Evolutionary conservation across 768 basidiomycete genomes (phyloP), one percentile per base, ranked within the genome.

Genomic region (Lyophyllum atratum): DNA sequence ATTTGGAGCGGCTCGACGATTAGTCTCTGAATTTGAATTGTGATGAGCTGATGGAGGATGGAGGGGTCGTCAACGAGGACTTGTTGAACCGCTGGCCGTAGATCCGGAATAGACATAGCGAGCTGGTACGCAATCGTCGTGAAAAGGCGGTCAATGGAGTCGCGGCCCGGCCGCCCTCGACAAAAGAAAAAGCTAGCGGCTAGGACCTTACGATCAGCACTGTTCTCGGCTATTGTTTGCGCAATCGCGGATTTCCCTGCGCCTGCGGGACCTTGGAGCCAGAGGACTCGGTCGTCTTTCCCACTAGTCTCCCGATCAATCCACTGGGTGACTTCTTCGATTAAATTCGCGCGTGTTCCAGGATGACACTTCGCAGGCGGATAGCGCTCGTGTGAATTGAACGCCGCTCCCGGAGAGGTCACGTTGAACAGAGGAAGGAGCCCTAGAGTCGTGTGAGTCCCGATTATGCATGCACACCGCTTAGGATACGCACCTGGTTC

Each of bases 111-210:
- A 14, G 42, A 31, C 6, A 21, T 21, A 1, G 52, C 24, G 9
- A 53, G 26, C 29, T 53, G 52, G 21, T 31, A 53, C 7, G 52
- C 40, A 21, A 53, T 14, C 0, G 52, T 53, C 4, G 28, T 7
- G 28, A 53, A 31, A 22, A 53, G 39, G 11, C 14, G 29, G 11
- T 44, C 19, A 25, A 53, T 44, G 12, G n/a, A 25, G 33, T 44
- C 42, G 14, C 52, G 52, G 14, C 39, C 29, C 5, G 42, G 52
- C 11, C 42, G 14, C 24, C 28, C 42, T 15, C 52, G 43, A n/a
- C n/a, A 37, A 28, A 47, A 54, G 45, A 54, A 54, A 28, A 46
- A 54, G 53, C 45, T 54, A 24, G 53, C 53, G 4, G 53, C 53
- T 15, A 47, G 45, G 6, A 15, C 14, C n/a, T 15, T 24, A 34